Base-by-base conservation (phyloP, 768 basidiomycete species). In the Termitomyces sp. region DNA sequence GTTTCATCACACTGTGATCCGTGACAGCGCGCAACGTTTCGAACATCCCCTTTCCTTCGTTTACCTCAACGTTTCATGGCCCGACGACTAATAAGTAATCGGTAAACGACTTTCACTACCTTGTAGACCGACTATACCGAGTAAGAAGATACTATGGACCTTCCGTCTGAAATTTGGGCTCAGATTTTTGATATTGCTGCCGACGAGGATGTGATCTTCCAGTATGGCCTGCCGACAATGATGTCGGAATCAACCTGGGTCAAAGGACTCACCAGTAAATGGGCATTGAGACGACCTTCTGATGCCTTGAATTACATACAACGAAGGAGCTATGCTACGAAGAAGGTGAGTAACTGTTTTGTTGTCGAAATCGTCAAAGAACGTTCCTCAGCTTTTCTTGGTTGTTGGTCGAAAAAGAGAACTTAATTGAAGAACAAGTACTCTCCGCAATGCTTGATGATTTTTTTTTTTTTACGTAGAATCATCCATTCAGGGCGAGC, bases 141-240 rank as follows among this genome's bases (percentile, higher is more conserved):
- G 23, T 16, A 54, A 27, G 48, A 48, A 17, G 16, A 10, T 51
- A 35, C 14, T 4, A 62, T 62, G 61, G 73, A 78, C 44, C 76
- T 91, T 2, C 89, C 89, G 3, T 79, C 81, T 8, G 89, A 92
- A 73, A 73, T 92, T 2, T 85, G 84, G 82, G 77, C 79, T 1
- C 75, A 82, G 45, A 87, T 91, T 7, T 90, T 91, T 64, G 80
- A 86, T 63, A 75, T 87, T 25, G 86, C 88, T 1, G 80, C 84
- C 5, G 85, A 87, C 51, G 87, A 90, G 63, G 84, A 87, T 61
- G 73, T 81, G n/a, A 77, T 90, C 34, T 83, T 87, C 60, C 80
- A 82, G 61, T 77, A 79, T 50, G 79, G 78, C 0, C 68, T 89
- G 9, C 87, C 86, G 7, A 86, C 82, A 0, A 73, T 76, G 50